Base-by-base conservation (phyloP, 345 rosid species). In the Microcos paniculata region DNA sequence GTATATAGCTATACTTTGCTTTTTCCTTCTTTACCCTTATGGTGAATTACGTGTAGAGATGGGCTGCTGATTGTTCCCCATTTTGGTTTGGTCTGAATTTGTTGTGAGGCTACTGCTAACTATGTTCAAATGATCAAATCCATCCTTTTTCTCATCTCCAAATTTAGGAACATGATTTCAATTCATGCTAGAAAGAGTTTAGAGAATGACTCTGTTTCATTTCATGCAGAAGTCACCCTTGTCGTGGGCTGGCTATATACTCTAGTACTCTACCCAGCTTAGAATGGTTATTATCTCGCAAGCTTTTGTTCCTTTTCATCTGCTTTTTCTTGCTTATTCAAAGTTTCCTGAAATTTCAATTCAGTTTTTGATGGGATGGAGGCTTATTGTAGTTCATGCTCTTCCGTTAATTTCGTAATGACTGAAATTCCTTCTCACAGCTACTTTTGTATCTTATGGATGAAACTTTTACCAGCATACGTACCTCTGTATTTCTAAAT, bases 1-100 rank as follows among this genome's bases (percentile, higher is more conserved):
- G 98, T 93, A 76, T 35, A 18, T 23, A 14, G 42, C 40, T 5
- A 16, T 7, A 40, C n/a, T 3, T 28, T 23, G 26, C 15, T 8
- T 23, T 59, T 4, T 23, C 9, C 4, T 23, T 40, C 8, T 35
- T 45, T 33, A 4, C 56, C 30, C 5, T 62, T 33, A n/a, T n/a
- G n/a, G n/a, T n/a, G n/a, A n/a, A n/a, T n/a, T n/a, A n/a, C n/a
- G n/a, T n/a, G n/a, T n/a, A n/a, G n/a, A n/a, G n/a, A n/a, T n/a
- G n/a, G n/a, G n/a, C n/a, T n/a, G n/a, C n/a, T n/a, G n/a, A n/a
- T n/a, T n/a, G n/a, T n/a, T n/a, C n/a, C n/a, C n/a, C n/a, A n/a
- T n/a, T n/a, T n/a, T n/a, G n/a, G n/a, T n/a, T n/a, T n/a, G n/a
- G n/a, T n/a, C n/a, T n/a, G n/a, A n/a, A n/a, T n/a, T n/a, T n/a